phyloP scores from a whole-genome alignment of 805 yeast species.

The Monosporozyma aquatica region DNA sequence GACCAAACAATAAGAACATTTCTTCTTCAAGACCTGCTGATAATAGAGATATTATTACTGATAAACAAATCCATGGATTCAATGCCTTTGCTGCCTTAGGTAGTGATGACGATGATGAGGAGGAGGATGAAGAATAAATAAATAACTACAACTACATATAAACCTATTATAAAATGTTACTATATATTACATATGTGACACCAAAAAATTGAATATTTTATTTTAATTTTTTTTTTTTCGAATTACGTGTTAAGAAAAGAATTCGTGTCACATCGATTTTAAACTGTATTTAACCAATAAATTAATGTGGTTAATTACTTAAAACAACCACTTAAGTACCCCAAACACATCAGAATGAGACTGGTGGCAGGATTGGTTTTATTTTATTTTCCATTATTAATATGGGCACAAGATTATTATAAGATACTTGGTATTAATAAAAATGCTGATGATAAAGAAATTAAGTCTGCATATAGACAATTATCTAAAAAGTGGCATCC shows the following conservation, averaged over 20 bases:
- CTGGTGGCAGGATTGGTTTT: neutral
- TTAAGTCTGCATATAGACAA: slow-evolving; percentile 75
- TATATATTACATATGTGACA: neutral
- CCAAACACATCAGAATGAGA: neutral
- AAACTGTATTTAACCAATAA: too few relatives aligned
- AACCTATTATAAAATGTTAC: neutral
- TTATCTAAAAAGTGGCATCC: slow-evolving; percentile 86
- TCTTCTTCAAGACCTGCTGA: slow-evolving; percentile 68
- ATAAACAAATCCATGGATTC: slow-evolving; percentile 55
- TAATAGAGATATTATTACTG: slow-evolving; percentile 61
- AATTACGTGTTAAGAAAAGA: slow-evolving; percentile 2
- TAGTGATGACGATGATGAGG: slow-evolving; percentile 41
- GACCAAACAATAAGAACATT: slow-evolving; percentile 66
- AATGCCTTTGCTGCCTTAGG: slow-evolving; percentile 78
- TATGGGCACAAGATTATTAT: slow-evolving; percentile 41
- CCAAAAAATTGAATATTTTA: too few relatives aligned
- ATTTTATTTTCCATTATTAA: slow-evolving; percentile 7
- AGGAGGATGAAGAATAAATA: neutral
- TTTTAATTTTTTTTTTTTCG: neutral
- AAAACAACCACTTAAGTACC: too few relatives aligned
- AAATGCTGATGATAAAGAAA: slow-evolving; percentile 68
- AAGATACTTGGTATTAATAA: slow-evolving; percentile 58
- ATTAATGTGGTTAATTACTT: too few relatives aligned
- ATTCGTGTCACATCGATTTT: too few relatives aligned
- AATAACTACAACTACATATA: neutral